Evolutionary conservation across 768 basidiomycete genomes (phyloP).

Genomic region (Mrakia blollopis): DNA sequence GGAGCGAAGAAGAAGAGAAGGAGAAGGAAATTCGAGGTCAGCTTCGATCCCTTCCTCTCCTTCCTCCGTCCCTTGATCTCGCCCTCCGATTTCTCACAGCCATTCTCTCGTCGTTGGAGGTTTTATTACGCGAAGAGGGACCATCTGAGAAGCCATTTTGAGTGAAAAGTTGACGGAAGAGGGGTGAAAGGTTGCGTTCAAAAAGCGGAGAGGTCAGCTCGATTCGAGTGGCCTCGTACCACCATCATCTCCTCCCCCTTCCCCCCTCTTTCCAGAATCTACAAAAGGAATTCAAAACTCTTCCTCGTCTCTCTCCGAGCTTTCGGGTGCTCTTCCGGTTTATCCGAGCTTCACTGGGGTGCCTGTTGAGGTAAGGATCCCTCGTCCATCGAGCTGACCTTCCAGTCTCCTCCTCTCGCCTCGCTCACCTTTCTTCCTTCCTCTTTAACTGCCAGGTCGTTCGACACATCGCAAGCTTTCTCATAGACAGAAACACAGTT

Average conservation of each 20-base stretch:
- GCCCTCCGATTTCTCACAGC: not conserved
- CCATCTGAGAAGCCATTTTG: constrained; percentile 11
- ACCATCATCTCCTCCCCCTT: not conserved
- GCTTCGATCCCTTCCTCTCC: not conserved
- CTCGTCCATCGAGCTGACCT: not conserved
- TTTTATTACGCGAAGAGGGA: not conserved
- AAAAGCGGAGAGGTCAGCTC: not conserved
- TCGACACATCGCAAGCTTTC: not conserved
- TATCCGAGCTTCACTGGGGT: not conserved
- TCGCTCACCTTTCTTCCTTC: not conserved
- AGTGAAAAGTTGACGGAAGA: not conserved
- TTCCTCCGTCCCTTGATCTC: too few relatives aligned
- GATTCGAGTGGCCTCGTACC: not conserved
- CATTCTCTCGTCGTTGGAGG: not conserved
- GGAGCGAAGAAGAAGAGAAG: not conserved
- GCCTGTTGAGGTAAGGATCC: not conserved
- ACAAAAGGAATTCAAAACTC: not conserved
- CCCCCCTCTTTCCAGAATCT: too few relatives aligned
- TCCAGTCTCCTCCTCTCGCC: not conserved
- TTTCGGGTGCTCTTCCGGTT: not conserved
- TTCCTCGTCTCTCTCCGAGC: not conserved
- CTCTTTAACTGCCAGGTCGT: not conserved
- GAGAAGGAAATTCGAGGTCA: not conserved
- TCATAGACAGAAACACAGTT: not conserved
- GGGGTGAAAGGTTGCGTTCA: not conserved